These are phyloP conservation scores for Limonomyces culmigenus DNA, from an alignment of 1,284 basidiomycete species.

Conservation along the genomic window DNA sequence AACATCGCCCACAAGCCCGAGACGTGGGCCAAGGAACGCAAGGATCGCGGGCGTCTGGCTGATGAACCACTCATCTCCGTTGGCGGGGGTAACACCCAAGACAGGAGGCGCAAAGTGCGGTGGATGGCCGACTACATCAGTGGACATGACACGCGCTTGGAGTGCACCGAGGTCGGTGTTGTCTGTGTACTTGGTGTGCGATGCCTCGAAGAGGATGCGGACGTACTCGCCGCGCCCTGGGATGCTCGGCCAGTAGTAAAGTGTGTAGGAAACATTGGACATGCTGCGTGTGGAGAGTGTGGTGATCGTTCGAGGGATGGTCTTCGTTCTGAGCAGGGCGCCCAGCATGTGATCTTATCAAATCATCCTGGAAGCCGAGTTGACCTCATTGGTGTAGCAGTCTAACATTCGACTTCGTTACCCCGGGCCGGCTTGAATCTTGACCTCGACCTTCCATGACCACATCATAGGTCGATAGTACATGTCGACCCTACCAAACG, in stretches of 20 bases:
- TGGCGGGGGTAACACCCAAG: conserved; percentile 7
- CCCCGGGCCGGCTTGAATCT: too few relatives aligned
- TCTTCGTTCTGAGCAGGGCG: too few relatives aligned
- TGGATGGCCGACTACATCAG: conserved; percentile 10
- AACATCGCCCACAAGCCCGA: conserved; percentile 17
- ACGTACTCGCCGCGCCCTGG: conserved; percentile 30
- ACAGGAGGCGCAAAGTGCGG: conserved; percentile 22
- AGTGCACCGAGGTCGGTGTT: conserved; percentile 7
- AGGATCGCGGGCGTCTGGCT: conserved; percentile 26
- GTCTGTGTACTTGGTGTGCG: conserved; percentile 21
- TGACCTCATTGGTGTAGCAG: too few relatives aligned
- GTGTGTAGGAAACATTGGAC: too few relatives aligned
- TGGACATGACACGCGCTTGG: conserved; percentile 7
- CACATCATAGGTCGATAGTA: too few relatives aligned
- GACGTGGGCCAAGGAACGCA: conserved; percentile 21
- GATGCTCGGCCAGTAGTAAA: conserved; percentile 15
- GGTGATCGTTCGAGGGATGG: too few relatives aligned
- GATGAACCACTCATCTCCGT: conserved; percentile 10
- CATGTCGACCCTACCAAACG: too few relatives aligned
- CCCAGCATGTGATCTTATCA: too few relatives aligned
- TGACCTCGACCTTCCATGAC: too few relatives aligned
- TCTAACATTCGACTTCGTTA: too few relatives aligned
- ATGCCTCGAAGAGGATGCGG: conserved; percentile 26
- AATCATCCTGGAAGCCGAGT: too few relatives aligned
- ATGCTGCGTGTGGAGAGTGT: too few relatives aligned